phyloP scores from a whole-genome alignment of 495 filamentous ascomycete species.

The Margaritispora aquatica region DNA sequence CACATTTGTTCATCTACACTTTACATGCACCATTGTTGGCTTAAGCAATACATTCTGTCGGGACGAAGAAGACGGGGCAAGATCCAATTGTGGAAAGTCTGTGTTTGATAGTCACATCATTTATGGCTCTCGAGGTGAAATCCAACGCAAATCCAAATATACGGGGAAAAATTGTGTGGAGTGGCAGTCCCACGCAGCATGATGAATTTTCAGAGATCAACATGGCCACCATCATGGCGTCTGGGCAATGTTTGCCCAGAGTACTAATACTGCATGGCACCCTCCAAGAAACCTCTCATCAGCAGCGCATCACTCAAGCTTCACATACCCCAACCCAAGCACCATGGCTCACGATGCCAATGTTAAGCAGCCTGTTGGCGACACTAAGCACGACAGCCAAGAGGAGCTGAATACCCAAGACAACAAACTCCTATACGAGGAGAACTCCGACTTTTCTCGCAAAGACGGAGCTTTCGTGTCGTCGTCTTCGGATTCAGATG shows the following conservation, averaged over 20 bases:
- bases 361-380: neutral
- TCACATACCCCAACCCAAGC: neutral
- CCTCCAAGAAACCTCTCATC: neutral
- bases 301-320: neutral
- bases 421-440: neutral
- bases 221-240: neutral
- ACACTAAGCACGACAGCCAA: neutral
- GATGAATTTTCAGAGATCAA: neutral
- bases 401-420: neutral
- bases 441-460: neutral
- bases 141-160: neutral
- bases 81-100: no score
- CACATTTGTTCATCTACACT: neutral
- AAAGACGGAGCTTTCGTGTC: neutral
- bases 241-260: neutral
- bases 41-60: neutral
- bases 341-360: neutral
- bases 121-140: no score
- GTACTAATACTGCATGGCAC: neutral
- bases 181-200: neutral
- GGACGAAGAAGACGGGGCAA: neutral
- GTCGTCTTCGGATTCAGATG: conserved; percentile 6
- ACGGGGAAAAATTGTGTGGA: neutral
- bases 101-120: no score
- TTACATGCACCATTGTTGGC: neutral